Base-by-base conservation (phyloP, 345 rosid species). In the Turnera subulata region DNA sequence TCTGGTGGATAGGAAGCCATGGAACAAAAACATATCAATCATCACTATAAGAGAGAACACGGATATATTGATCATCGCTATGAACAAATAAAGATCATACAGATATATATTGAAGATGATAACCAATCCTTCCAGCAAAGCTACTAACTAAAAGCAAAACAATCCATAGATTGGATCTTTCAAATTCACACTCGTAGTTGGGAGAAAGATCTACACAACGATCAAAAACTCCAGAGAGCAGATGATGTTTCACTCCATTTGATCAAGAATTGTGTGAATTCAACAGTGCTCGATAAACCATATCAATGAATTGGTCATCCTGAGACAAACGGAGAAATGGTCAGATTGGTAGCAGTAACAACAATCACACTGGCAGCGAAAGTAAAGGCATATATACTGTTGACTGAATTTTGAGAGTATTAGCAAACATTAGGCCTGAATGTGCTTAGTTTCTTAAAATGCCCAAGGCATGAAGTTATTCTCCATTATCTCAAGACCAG, bases 281-380 rank as follows among this genome's bases (percentile, higher is more conserved):
- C 76, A 81, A 74, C 68, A 90, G 50, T 58, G 93, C 91, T 50
- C 78, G 71, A 62, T 76, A 61, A 20, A 90, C 81, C 87, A 83
- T 83, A 76, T 85, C 93, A 13, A 90, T 75, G 61, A 90, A 87
- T 52, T 90, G 89, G 78, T 82, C 64, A 62, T 85, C 87, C 97
- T 90, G 23, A 65, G 37, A 67, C 24, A 53, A 15, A 54, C 42
- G 14, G 50, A 42, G 24, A 49, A 44, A 18, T 61, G 22, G 44
- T 65, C 46, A 61, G 62, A 64, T n/a, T 62, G 13, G 62, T 25
- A 49, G 40, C 44, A 35, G 49, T 19, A 43, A 15, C 2, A 43
- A 14, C 46, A 46, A 21, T 46, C 5, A 29, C 9, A 46, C 19
- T 19, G 7, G 22, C 13, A 33, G 12, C 40, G 4, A n/a, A 12